phyloP scores from a whole-genome alignment of 2,329 filamentous ascomycete species.

The Sodiomyces alkalinus region DNA sequence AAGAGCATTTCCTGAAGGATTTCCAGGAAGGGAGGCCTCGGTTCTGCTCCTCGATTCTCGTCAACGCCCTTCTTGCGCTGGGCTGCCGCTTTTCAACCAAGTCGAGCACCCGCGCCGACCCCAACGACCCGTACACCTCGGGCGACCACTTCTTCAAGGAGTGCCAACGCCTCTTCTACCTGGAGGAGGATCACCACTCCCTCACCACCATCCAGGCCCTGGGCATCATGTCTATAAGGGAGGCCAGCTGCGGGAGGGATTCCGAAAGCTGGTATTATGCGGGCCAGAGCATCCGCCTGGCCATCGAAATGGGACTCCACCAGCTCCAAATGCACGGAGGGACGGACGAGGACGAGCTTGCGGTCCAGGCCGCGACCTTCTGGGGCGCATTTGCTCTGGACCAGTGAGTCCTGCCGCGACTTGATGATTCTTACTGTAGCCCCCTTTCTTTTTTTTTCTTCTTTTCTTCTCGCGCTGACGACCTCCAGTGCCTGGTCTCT shows the following conservation, averaged over 20 bases:
- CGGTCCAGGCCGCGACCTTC: slow-evolving; percentile 43
- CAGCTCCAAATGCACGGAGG: slow-evolving; percentile 31
- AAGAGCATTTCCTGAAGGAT: slow-evolving; percentile 54
- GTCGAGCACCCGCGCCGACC: slow-evolving; percentile 45
- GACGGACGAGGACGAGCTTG: slow-evolving; percentile 39
- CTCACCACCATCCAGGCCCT: slow-evolving; percentile 62
- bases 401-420: slow-evolving; percentile 44
- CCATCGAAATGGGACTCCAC: slow-evolving; percentile 57
- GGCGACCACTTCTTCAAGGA: slow-evolving; percentile 66
- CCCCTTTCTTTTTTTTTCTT: slow-evolving; percentile 13
- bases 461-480: too few relatives aligned
- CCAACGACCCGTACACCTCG: slow-evolving; percentile 45
- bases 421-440: too few relatives aligned
- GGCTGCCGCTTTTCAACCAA: slow-evolving; percentile 56
- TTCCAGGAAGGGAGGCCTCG: slow-evolving; percentile 44
- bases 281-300: slow-evolving; percentile 56
- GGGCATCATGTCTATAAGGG: slow-evolving; percentile 60
- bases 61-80: slow-evolving; percentile 50
- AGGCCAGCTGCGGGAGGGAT: slow-evolving; percentile 57
- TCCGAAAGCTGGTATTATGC: slow-evolving; percentile 60
- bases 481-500: slow-evolving; percentile 44
- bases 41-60: slow-evolving; percentile 52
- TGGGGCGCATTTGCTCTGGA: slow-evolving; percentile 49
- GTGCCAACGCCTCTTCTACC: slow-evolving; percentile 42
- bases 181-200: slow-evolving; percentile 41